phyloP scores from a whole-genome alignment of 2,329 filamentous ascomycete genomes.

The Microdochium nivale region DNA sequence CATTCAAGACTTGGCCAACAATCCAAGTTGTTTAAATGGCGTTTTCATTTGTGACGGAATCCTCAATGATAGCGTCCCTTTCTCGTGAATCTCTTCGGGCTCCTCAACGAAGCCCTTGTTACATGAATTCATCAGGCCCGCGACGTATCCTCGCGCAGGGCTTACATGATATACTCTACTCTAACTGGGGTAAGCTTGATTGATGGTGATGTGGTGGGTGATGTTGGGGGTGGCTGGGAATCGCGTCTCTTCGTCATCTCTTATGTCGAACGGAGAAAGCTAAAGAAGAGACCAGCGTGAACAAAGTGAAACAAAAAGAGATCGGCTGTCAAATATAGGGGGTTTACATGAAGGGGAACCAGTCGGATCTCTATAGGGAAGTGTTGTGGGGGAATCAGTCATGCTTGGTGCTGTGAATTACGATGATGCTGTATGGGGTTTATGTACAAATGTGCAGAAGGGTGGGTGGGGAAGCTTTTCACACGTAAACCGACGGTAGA shows the following conservation, averaged over 20 bases:
- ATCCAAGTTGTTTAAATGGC: too few species aligned
- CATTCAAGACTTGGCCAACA: too few species aligned
- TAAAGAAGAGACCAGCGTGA: background rate
- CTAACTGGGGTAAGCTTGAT: background rate
- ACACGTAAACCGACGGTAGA: background rate
- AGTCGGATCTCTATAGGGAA: background rate
- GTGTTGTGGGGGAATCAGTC: background rate
- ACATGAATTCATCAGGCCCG: conserved; percentile 1
- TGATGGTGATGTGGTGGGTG: background rate
- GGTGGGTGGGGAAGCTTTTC: background rate
- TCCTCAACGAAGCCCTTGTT: background rate
- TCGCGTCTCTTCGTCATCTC: background rate
- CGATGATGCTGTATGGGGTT: background rate
- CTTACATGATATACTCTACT: conserved; percentile 1
- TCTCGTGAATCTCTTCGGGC: background rate
- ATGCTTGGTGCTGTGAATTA: conserved; percentile 1
- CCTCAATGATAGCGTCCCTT: background rate
- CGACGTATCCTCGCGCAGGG: background rate
- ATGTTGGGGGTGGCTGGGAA: background rate
- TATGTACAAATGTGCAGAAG: background rate
- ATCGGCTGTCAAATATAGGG: conserved; percentile 1
- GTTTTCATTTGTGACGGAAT: too few species aligned
- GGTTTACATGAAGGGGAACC: background rate
- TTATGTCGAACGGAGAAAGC: background rate
- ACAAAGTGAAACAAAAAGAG: background rate